Evolutionary conservation across 1,284 basidiomycete genomes (phyloP), one percentile per base, ranked within the genome.

Genomic region (Apiotrichum sp.): DNA sequence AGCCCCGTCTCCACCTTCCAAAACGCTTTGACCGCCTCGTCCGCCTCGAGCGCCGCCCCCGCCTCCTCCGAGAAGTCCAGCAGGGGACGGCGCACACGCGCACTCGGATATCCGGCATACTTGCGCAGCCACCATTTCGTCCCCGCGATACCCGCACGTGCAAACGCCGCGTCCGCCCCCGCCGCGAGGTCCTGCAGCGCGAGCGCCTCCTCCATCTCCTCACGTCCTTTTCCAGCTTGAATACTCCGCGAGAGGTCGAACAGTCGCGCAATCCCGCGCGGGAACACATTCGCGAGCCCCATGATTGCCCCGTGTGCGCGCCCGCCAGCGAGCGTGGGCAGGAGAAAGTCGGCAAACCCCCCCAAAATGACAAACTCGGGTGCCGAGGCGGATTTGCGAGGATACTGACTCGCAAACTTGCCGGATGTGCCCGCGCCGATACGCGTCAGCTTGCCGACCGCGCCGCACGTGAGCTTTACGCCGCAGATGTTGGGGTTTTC

Each of bases 401-500:
- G 86, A 73, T 85, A 78, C 40, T 79, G 70, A 36, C 76, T 65
- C 75, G 89, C 90, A 3, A 78, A 74, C 3, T 81, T 67, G n/a
- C 79, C 76, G 22, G 85, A 81, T 6, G 89, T 83, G 4, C 80
- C 80, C 35, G 83, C 84, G 45, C 85, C 84, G 62, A 95, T 86
- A 47, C 91, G 83, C 31, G 87, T 88, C 64, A 93, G 81, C 77
- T 95, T 95, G 54, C 91, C 91, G 58, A 95, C 87, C 62, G 87
- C 88, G 43, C 88, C 89, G 68, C 91, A 93, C 34, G 89, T 93
- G 63, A 93, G 81, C 76, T 93, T 95, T 58, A 92, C 86, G 35
- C 91, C 91, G 67, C 82, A 85, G 53, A 79, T 76, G 70, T 79
- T 79, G 58, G 71, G 60, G 32, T 74, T 75, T 53, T 66, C 83